Evolutionary conservation across 2,329 filamentous ascomycete genomes (phyloP).

Genomic region (Rhynchosporium graminicola): DNA sequence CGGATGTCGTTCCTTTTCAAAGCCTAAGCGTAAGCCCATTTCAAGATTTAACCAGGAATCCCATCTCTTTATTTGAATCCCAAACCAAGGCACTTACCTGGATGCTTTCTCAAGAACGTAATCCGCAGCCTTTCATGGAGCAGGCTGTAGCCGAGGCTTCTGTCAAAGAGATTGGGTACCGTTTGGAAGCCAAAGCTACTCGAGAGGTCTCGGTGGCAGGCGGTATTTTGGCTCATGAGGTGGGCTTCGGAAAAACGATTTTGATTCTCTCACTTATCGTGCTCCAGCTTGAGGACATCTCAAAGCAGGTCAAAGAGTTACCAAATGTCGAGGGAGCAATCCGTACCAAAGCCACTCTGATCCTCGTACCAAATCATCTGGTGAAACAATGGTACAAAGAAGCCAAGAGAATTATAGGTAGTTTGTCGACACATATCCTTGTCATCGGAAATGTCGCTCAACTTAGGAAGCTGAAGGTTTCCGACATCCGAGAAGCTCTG

Average conservation of each 20-base stretch:
- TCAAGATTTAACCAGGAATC: not conserved
- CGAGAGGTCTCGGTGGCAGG: constrained; percentile 49
- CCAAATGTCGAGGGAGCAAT: constrained; percentile 22
- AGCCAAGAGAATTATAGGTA: constrained; percentile 48
- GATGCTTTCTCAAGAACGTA: constrained; percentile 60
- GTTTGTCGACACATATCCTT: constrained; percentile 40
- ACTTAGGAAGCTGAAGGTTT: constrained; percentile 46
- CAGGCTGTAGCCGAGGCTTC: constrained; percentile 59
- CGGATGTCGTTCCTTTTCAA: not conserved
- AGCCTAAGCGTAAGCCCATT: not conserved
- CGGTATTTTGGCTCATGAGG: constrained; percentile 63
- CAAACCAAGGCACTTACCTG: constrained; percentile 58
- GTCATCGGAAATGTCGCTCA: constrained; percentile 44
- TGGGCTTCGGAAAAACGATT: constrained; percentile 68
- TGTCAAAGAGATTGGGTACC: constrained; percentile 54
- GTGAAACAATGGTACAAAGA: constrained; percentile 60
- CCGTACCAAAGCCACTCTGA: constrained; percentile 56
- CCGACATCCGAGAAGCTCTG: constrained; percentile 49
- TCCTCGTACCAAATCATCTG: constrained; percentile 58
- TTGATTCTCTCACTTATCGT: constrained; percentile 53
- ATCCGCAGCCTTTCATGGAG: constrained; percentile 50
- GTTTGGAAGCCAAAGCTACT: constrained; percentile 55
- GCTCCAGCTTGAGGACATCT: not conserved
- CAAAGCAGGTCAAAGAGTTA: not conserved
- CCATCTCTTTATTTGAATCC: not conserved